Evolutionary conservation across 306 rosid species (phyloP).

Genomic region (Prinsepia uniflora): DNA sequence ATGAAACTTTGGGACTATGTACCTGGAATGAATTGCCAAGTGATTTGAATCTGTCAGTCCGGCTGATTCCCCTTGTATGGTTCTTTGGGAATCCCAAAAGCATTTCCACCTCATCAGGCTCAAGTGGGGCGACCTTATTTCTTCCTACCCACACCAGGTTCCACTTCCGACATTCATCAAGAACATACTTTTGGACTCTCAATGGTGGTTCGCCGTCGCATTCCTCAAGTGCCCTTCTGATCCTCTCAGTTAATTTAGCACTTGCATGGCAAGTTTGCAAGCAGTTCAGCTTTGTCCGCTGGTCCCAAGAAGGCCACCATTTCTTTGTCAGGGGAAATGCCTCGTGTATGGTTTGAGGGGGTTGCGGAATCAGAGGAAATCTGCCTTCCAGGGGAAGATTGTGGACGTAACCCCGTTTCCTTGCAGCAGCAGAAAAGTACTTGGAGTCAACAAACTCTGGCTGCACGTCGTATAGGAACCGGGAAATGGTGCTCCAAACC

Average conservation of each 20-base stretch:
- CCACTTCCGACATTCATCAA: constrained; percentile 86
- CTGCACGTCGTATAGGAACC: constrained; percentile 69
- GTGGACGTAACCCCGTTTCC: constrained; percentile 91
- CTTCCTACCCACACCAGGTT: constrained; percentile 97
- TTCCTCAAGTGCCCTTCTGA: constrained; percentile 64
- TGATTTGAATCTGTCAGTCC: constrained; percentile 88
- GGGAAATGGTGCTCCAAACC: constrained; percentile 83
- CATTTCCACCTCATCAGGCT: constrained; percentile 85
- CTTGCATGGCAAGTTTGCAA: constrained; percentile 69
- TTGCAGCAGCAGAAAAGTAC: constrained; percentile 79
- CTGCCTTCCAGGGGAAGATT: constrained; percentile 76
- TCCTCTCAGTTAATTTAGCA: constrained; percentile 69
- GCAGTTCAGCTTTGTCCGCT: constrained; percentile 69
- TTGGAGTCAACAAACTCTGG: constrained; percentile 96
- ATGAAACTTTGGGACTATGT: neutral
- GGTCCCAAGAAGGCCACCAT: constrained; percentile 99
- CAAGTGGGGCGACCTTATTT: constrained; percentile 92
- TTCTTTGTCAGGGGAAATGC: constrained; percentile 76
- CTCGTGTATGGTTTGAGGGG: constrained; percentile 65
- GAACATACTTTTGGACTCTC: constrained; percentile 49
- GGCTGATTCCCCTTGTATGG: constrained; percentile 93
- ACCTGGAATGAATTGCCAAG: constrained; percentile 99
- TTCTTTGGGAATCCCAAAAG: constrained; percentile 86
- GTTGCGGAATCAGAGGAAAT: constrained; percentile 76
- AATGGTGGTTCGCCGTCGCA: constrained; percentile 56